Conservation (phyloP, 2,329 filamentous ascomycete species). For the Colletotrichum sp. region DNA sequence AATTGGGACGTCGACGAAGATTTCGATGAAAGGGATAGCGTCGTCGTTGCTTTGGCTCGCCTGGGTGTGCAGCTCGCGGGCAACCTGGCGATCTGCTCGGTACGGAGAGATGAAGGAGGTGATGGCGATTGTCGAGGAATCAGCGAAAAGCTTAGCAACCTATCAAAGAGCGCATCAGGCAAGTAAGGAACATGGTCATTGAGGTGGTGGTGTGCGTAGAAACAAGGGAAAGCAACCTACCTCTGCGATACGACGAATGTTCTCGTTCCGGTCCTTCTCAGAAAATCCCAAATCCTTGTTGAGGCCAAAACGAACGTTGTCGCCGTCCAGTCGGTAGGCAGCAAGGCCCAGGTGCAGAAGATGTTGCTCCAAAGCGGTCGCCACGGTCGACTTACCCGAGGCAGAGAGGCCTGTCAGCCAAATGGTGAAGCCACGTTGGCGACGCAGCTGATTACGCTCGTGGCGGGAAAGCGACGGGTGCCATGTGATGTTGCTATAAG, state of each 20-base stretch:
- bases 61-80: conserved; percentile 77
- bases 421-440: conserved; percentile 90
- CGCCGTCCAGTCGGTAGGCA: conserved; percentile 94
- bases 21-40: conserved; percentile 87
- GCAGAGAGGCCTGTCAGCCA: conserved; percentile 98
- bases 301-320: conserved; percentile 97
- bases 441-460: conserved; percentile 76
- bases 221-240: conserved; percentile 32
- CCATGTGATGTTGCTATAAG: conserved; percentile 84
- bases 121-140: conserved; percentile 84
- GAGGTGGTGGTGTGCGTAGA: not conserved
- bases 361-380: conserved; percentile 95
- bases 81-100: conserved; percentile 81
- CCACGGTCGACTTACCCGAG: conserved; percentile 96
- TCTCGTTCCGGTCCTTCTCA: conserved; percentile 93
- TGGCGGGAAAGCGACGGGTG: conserved; percentile 79
- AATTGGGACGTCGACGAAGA: conserved; percentile 89
- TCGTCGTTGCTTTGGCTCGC: conserved; percentile 62
- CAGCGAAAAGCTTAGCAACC: conserved; percentile 96
- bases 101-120: conserved; percentile 98
- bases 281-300: conserved; percentile 98
- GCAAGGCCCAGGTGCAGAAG: conserved; percentile 82
- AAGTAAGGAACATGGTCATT: not conserved
- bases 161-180: conserved; percentile 27
- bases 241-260: conserved; percentile 95